These are phyloP conservation scores for Epithemia pelagica DNA, from an alignment of 108 stramenopile genomes.

Conservation along the genomic window DNA sequence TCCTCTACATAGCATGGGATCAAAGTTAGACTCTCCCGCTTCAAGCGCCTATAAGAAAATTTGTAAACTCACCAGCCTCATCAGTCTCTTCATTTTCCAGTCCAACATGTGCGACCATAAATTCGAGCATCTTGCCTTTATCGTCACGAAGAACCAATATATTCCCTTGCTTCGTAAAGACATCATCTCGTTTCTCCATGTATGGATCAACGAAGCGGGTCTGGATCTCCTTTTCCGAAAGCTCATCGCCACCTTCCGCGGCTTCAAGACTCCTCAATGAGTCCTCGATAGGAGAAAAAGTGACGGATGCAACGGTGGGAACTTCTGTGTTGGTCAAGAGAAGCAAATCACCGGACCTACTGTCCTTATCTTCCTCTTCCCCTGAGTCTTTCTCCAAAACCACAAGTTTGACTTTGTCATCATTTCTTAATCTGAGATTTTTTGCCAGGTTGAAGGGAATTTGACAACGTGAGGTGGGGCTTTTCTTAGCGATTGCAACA, in stretches of 20 bases:
- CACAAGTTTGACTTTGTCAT: conserved; percentile 70
- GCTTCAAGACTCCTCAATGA: conserved; percentile 41
- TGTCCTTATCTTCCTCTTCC: conserved; percentile 13
- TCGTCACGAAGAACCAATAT: conserved; percentile 52
- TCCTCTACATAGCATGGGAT: conserved; percentile 8
- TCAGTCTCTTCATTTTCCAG: conserved; percentile 35
- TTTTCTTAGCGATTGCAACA: conserved; percentile 37
- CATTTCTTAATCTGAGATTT: conserved; percentile 66
- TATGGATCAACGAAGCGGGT: conserved; percentile 70
- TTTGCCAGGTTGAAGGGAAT: conserved; percentile 56
- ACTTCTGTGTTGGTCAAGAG: conserved; percentile 31
- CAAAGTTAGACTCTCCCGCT: too few species aligned
- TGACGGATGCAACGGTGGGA: conserved; percentile 42
- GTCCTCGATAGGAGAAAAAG: conserved; percentile 77
- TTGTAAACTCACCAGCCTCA: conserved; percentile 1
- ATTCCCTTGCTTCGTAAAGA: conserved; percentile 53
- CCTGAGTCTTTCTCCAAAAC: conserved; percentile 23
- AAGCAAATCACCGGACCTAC: conserved; percentile 61
- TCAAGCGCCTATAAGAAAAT: conserved; percentile 8
- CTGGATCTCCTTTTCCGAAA: conserved; percentile 60
- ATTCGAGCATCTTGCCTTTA: conserved; percentile 53
- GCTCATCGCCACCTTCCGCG: conserved; percentile 63
- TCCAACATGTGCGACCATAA: conserved; percentile 62
- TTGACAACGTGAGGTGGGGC: conserved; percentile 24
- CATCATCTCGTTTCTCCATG: conserved; percentile 33